Evolutionary conservation across 2,329 filamentous ascomycete species (phyloP), one percentile per base, ranked within the genome.

Genomic region (Talaromyces sp.): DNA sequence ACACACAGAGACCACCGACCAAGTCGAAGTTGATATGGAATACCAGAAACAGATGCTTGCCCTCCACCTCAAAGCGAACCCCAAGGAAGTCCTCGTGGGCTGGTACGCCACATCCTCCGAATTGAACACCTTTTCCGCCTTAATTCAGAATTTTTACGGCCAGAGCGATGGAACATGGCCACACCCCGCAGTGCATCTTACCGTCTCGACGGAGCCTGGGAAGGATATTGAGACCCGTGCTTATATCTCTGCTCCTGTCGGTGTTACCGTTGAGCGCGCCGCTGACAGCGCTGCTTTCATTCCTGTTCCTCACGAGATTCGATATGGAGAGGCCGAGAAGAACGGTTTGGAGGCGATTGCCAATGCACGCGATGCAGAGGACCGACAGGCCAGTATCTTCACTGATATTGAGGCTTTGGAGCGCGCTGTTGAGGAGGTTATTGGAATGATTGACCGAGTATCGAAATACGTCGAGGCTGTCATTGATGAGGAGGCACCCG

Each of bases 21-120:
- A 99, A 82, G 95, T 99, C 74, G 95, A 99, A 82, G 95, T 99
- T 69, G 95, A 99, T 78, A 96, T 99, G 86, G 95, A 99, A 82
- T 99, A 98, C 82, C 95, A 99, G 83, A 98, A 98, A 87, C 93
- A 94, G 80, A 99, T 99, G 95, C 89, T 98, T 65, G 90, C 91
- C 66, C 84, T 99, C 72, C 94, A 97, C 78, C 88, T 98, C 72
- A 94, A 94, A 82, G 94, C 93, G 65, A 91, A 93, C 79, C 95
- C 95, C 60, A 92, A 93, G 80, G 95, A 99, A 81, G 88, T 93
- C 63, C 87, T 99, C 66, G 90, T 99, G 68, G 95, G 95, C 75
- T 99, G 95, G 95, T 99, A 99, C 83, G 96, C 95, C 69, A 99
- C 95, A 59, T 93, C 91, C 75, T 90, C 92, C 78, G 94, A 98